These are phyloP conservation scores for Colletotrichum destructivum DNA, from an alignment of 2,329 filamentous ascomycete genomes.

Conservation along the genomic window DNA sequence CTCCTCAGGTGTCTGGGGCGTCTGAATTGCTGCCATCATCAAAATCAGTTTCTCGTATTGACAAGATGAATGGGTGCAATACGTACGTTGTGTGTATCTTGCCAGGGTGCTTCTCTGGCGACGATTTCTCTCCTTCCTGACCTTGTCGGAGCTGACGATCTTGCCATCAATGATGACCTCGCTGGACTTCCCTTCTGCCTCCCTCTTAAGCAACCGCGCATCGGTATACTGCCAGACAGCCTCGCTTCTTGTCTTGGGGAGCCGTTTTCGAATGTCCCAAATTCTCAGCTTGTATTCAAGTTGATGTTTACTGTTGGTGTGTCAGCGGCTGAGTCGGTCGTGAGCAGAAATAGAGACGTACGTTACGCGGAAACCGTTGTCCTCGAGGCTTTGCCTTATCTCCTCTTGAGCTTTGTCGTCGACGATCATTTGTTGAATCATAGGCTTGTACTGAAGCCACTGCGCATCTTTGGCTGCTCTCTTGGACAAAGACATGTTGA, in stretches of 20 bases:
- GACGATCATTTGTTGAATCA: slow-evolving; percentile 4
- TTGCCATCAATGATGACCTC: neutral
- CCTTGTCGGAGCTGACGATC: fast-evolving
- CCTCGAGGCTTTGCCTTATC: neutral
- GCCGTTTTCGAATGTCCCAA: slow-evolving; percentile 6
- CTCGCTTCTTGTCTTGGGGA: neutral
- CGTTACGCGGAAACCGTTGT: neutral
- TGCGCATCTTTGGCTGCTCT: neutral
- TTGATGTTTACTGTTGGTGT: neutral
- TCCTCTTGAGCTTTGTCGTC: neutral
- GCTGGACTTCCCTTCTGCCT: neutral
- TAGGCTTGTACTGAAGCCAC: neutral
- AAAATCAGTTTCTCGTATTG: no score
- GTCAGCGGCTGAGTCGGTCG: neutral
- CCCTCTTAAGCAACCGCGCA: neutral
- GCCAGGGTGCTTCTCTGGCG: neutral
- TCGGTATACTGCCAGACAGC: slow-evolving; percentile 6
- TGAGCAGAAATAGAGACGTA: neutral
- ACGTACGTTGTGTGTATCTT: neutral
- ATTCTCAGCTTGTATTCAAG: slow-evolving; percentile 28
- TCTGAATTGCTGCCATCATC: no score
- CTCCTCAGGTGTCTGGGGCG: neutral
- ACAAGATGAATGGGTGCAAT: no score
- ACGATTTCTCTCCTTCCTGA: neutral
- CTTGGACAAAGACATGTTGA: neutral